phyloP scores from a whole-genome alignment of 2,329 filamentous ascomycete genomes.

The Neocucurbitaria cava region DNA sequence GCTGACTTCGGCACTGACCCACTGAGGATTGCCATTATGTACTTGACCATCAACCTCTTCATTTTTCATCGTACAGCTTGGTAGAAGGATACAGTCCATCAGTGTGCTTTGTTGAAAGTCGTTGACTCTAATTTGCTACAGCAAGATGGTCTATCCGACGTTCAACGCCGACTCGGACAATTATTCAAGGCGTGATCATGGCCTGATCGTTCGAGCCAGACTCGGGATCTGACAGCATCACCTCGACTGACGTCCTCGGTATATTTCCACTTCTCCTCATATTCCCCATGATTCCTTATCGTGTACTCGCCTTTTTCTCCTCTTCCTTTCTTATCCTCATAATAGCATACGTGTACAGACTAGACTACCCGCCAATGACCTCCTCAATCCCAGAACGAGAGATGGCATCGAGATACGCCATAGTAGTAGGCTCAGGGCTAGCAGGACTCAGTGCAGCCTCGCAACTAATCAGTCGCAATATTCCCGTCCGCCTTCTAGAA shows the following conservation, averaged over 20 bases:
- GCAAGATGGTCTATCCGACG: background rate
- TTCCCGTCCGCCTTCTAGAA: conserved; percentile 65
- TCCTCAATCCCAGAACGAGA: conserved; percentile 7
- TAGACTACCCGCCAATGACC: conserved; percentile 2
- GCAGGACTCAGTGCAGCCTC: conserved; percentile 68
- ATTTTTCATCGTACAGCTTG: background rate
- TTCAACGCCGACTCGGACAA: background rate
- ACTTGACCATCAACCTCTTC: background rate
- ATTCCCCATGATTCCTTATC: conserved; percentile 7
- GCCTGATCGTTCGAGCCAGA: conserved; percentile 16
- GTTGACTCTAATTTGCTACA: background rate
- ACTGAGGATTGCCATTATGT: background rate
- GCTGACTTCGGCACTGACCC: background rate
- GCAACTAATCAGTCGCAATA: conserved; percentile 60
- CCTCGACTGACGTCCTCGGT: conserved; percentile 7
- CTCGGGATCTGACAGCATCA: background rate
- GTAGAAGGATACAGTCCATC: background rate
- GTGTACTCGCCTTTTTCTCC: background rate
- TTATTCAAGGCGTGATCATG: conserved; percentile 5
- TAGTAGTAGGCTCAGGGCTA: conserved; percentile 70
- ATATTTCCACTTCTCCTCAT: background rate
- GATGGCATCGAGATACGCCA: conserved; percentile 48
- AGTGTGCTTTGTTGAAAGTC: background rate
- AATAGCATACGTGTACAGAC: conserved; percentile 9
- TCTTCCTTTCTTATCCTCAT: background rate